A percentile compares a stretch with the other conserved stretches of the same genome.
Evolutionary conservation across 345 rosid genomes (phyloP).

Genomic region (Bretschneidera sinensis): DNA sequence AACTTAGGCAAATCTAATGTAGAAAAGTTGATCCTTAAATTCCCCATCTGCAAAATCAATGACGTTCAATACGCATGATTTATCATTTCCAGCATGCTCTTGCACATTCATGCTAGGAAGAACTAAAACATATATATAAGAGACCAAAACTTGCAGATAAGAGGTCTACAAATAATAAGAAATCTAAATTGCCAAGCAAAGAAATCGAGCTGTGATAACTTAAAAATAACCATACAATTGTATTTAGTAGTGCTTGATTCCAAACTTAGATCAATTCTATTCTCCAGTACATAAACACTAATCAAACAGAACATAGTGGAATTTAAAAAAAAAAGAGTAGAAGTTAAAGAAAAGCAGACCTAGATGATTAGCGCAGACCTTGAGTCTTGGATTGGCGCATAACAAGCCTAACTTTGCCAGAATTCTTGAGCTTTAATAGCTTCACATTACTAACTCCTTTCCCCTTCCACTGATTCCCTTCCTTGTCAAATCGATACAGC

Average conservation of each 20-base stretch:
- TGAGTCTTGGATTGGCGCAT: slow-evolving; percentile 68
- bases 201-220: too few relatives aligned
- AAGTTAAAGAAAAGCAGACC: slow-evolving; percentile 32
- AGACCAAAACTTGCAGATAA: neutral
- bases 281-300: neutral
- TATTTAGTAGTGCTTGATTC: too few relatives aligned
- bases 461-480: slow-evolving; percentile 72
- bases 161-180: too few relatives aligned
- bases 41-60: slow-evolving; percentile 71
- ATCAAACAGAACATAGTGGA: neutral
- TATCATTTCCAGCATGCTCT: slow-evolving; percentile 71
- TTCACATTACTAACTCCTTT: slow-evolving; percentile 62
- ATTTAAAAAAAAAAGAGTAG: neutral
- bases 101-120: slow-evolving; percentile 37
- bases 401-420: slow-evolving; percentile 52
- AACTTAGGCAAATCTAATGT: slow-evolving; percentile 31
- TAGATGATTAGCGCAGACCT: slow-evolving; percentile 75
- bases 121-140: neutral
- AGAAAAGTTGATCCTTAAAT: slow-evolving; percentile 35
- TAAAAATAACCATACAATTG: too few relatives aligned
- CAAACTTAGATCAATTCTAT: neutral
- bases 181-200: neutral
- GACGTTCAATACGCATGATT: slow-evolving; percentile 78
- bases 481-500: slow-evolving; percentile 66
- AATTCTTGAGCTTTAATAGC: slow-evolving; percentile 56